Conservation (phyloP, 1,284 basidiomycete species). For the Lentinula novae-zelandiae region DNA sequence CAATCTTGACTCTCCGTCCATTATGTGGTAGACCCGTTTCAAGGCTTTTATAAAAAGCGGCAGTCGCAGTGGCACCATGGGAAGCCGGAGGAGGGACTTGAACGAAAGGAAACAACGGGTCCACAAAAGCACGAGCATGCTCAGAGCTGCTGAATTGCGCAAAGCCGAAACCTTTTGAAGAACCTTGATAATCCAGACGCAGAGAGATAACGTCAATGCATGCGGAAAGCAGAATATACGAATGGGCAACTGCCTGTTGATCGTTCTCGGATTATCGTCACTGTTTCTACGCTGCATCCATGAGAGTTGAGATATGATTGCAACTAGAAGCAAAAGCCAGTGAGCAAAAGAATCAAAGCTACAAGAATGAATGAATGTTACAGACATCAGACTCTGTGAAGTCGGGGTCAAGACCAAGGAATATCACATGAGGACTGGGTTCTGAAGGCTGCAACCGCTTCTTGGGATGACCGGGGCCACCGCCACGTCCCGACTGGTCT, state of each 20-base stretch:
- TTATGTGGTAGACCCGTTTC: constrained; percentile 62
- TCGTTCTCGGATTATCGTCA: constrained; percentile 92
- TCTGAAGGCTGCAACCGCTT: constrained; percentile 76
- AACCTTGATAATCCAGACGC: constrained; percentile 64
- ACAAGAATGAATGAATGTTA: constrained; percentile 20
- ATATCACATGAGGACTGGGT: constrained; percentile 86
- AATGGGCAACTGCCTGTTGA: constrained; percentile 88
- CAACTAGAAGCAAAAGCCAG: constrained; percentile 49
- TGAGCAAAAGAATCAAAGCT: constrained; percentile 40
- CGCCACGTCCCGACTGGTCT: constrained; percentile 40
- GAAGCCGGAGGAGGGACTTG: constrained; percentile 82
- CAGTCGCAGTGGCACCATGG: constrained; percentile 68
- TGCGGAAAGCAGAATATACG: constrained; percentile 64
- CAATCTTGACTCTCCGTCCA: constrained; percentile 84
- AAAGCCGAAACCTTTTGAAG: constrained; percentile 91
- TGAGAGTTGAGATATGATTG: constrained; percentile 73
- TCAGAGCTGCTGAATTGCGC: constrained; percentile 84
- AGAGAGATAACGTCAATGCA: constrained; percentile 58
- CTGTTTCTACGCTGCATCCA: constrained; percentile 74
- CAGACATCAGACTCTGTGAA: constrained; percentile 85
- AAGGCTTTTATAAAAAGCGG: constrained; percentile 65
- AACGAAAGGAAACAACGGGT: constrained; percentile 80
- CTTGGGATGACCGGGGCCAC: constrained; percentile 44
- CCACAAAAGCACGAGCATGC: constrained; percentile 83
- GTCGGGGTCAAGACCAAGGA: constrained; percentile 85